Conservation (phyloP, 164 flowering plant genomes). For the Stephania cephalantha region DNA sequence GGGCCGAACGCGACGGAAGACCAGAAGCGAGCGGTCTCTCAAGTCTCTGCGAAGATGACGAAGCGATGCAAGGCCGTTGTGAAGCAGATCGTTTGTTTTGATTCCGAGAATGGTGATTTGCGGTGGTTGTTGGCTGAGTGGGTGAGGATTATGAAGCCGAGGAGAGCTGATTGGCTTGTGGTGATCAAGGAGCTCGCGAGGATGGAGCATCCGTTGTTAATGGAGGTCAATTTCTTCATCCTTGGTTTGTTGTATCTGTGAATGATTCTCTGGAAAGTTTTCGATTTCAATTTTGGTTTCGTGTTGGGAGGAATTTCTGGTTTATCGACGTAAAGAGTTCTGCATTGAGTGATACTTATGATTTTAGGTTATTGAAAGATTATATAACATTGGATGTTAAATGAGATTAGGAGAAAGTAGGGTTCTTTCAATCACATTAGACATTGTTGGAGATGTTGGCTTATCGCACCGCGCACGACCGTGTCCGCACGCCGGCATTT, state of each 20-base stretch:
- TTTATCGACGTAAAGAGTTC: not conserved
- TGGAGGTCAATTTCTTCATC: constrained; percentile 37
- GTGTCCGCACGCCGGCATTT: too few relatives aligned
- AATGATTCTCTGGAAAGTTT: not conserved
- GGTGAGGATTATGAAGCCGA: constrained; percentile 81
- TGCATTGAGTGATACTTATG: not conserved
- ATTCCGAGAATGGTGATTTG: constrained; percentile 29
- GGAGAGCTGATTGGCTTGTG: constrained; percentile 79
- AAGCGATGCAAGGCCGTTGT: constrained; percentile 66
- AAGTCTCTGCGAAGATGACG: constrained; percentile 55
- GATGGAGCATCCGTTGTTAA: constrained; percentile 47
- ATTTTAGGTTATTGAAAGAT: not conserved
- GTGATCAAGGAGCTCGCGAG: constrained; percentile 58
- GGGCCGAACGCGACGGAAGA: constrained; percentile 39
- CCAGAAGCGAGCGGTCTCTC: constrained; percentile 46
- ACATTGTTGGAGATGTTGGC: too few relatives aligned
- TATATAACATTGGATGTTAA: not conserved
- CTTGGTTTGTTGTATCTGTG: not conserved
- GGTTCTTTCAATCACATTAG: not conserved
- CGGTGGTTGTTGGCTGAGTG: constrained; percentile 49
- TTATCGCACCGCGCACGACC: too few relatives aligned
- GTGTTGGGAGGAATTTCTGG: not conserved
- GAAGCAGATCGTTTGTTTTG: constrained; percentile 66
- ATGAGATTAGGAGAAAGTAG: not conserved
- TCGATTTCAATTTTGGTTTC: not conserved